phyloP scores from a whole-genome alignment of 2,329 filamentous ascomycete species.

The Colletotrichum cuscutae region DNA sequence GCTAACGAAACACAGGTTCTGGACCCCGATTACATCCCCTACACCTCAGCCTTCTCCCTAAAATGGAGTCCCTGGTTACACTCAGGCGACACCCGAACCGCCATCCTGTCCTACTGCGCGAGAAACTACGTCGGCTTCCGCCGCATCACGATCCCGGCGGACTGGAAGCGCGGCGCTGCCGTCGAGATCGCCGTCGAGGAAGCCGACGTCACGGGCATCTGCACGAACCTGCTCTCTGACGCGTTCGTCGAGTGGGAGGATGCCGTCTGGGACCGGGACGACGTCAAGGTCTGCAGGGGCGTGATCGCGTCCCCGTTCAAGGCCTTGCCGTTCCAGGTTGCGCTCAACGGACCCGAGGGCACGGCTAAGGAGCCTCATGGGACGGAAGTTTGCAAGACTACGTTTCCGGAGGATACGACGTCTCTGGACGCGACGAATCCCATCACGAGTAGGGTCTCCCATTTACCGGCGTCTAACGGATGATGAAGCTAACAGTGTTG shows the following conservation, averaged over 20 bases:
- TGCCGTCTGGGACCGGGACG: conserved; percentile 52
- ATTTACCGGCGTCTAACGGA: conserved; percentile 25
- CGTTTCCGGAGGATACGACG: conserved; percentile 50
- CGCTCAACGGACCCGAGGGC: conserved; percentile 45
- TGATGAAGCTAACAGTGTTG: conserved; percentile 9
- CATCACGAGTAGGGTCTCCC: conserved; percentile 52
- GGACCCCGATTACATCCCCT: conserved; percentile 62
- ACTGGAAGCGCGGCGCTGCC: conserved; percentile 47
- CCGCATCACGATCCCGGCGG: conserved; percentile 52
- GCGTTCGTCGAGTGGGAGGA: conserved; percentile 68
- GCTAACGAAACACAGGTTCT: conserved; percentile 7
- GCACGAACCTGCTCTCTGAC: conserved; percentile 60
- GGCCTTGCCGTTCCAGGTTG: conserved; percentile 61
- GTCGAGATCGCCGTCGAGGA: conserved; percentile 52
- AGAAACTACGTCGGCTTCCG: conserved; percentile 67
- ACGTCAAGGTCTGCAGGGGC: conserved; percentile 57
- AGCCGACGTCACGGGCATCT: conserved; percentile 58
- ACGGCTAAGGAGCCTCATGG: conserved; percentile 47
- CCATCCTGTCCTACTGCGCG: conserved; percentile 61
- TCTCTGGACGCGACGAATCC: conserved; percentile 51
- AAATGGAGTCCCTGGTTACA: conserved; percentile 66
- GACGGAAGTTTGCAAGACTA: conserved; percentile 56
- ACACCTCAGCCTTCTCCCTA: conserved; percentile 60
- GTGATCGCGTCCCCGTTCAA: conserved; percentile 63
- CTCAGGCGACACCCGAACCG: conserved; percentile 46